Percentiles rank a stretch among this genome's conserved stretches.
These are phyloP conservation scores for Podila epicladia DNA, from an alignment of 192 early-diverging fungal genomes.

Conservation along the genomic window DNA sequence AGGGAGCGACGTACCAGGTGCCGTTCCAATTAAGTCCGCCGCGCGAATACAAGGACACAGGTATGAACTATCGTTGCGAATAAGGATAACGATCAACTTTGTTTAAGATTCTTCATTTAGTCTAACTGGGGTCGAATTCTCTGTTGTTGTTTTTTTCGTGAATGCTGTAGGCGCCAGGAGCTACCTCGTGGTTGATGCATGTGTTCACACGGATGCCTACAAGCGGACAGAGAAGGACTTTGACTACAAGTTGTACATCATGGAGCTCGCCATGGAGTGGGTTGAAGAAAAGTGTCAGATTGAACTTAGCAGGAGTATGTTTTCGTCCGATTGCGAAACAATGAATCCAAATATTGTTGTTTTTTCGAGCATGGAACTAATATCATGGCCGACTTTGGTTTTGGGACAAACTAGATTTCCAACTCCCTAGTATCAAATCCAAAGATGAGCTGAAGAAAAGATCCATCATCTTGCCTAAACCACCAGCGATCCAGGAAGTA, in stretches of 20 bases:
- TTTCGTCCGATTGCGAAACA: background rate
- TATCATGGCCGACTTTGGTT: too few species aligned
- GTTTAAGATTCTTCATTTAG: background rate
- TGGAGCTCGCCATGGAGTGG: constrained; percentile 73
- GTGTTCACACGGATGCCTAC: constrained; percentile 66
- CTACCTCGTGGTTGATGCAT: constrained; percentile 75
- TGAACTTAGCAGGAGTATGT: constrained; percentile 66
- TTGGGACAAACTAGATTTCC: constrained; percentile 57
- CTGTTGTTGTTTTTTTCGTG: background rate
- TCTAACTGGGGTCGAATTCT: background rate
- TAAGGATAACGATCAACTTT: background rate
- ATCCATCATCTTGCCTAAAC: constrained; percentile 61
- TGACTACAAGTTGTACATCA: constrained; percentile 74
- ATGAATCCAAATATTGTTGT: background rate
- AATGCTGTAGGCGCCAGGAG: constrained; percentile 42
- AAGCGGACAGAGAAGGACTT: constrained; percentile 63
- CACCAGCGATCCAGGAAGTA: constrained; percentile 53
- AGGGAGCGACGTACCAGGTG: constrained; percentile 67
- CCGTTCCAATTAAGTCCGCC: constrained; percentile 67
- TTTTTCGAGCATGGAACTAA: too few species aligned
- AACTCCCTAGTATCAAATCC: constrained; percentile 60
- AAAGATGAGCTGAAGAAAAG: constrained; percentile 71
- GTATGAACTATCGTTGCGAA: constrained; percentile 30
- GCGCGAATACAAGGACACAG: constrained; percentile 61
- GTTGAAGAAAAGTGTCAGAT: constrained; percentile 71